Evolutionary conservation across 257 asterid genomes (phyloP).

Genomic region (Nicotiana otophora): DNA sequence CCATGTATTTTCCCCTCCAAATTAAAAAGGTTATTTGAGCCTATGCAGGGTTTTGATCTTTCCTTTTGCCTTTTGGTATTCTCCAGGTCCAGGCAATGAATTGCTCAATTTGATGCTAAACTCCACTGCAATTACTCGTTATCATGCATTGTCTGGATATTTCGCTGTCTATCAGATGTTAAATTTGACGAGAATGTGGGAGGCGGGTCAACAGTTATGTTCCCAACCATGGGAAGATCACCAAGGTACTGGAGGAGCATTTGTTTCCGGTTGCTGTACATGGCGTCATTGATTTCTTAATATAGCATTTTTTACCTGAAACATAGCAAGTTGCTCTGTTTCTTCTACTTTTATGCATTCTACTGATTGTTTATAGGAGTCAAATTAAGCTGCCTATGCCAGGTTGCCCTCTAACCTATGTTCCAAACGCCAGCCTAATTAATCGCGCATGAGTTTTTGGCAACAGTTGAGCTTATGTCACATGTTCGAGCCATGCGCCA

Average conservation of each 20-base stretch:
- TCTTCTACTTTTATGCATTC: slow-evolving; percentile 33
- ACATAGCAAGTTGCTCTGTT: slow-evolving; percentile 29
- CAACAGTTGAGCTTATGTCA: too few species aligned
- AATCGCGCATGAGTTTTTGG: neutral
- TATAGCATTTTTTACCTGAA: slow-evolving; percentile 17
- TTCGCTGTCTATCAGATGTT: slow-evolving; percentile 50
- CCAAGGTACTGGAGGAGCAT: slow-evolving; percentile 24
- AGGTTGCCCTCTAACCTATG: slow-evolving; percentile 46
- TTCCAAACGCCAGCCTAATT: slow-evolving; percentile 25
- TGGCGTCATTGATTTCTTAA: slow-evolving; percentile 42
- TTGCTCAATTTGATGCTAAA: slow-evolving; percentile 37
- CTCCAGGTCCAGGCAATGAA: slow-evolving; percentile 61
- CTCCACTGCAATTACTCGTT: slow-evolving; percentile 30
- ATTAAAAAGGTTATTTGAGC: neutral
- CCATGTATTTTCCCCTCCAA: neutral
- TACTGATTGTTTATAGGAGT: slow-evolving; percentile 42
- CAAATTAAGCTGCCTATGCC: slow-evolving; percentile 63
- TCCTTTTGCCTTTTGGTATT: slow-evolving; percentile 5
- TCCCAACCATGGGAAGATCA: slow-evolving; percentile 34
- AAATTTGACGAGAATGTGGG: slow-evolving; percentile 46
- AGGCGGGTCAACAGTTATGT: slow-evolving; percentile 45
- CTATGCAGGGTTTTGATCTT: neutral
- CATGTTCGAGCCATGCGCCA: too few species aligned
- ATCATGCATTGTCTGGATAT: slow-evolving; percentile 74
- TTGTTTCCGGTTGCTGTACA: slow-evolving; percentile 61